Base-by-base conservation (phyloP, 2,329 filamentous ascomycete species). In the Epichloe elymi region DNA sequence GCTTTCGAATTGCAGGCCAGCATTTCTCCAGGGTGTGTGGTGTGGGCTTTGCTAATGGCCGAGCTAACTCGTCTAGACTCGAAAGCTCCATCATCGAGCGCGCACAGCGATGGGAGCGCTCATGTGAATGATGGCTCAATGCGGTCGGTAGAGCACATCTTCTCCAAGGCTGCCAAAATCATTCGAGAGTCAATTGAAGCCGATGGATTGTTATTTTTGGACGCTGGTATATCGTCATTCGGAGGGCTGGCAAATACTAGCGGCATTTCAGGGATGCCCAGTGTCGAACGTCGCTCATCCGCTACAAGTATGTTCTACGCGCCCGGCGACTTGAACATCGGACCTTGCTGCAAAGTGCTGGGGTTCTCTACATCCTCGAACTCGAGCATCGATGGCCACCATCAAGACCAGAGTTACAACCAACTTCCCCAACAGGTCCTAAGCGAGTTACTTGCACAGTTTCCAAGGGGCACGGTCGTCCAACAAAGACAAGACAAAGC, bases 151-250 rank as follows among this genome's bases (percentile, higher is more conserved):
- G 42, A 48, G 35, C 46, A 52, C 48, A 50, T 73, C 4, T 72
- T 74, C 46, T 66, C 67, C 0, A 70, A 69, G n/a, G 74, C 73
- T 11, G 69, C 72, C 10, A 66, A 66, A 23, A 62, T 74, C 1
- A 63, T 76, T 7, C 60, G 67, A 1, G 62, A 72, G 36, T 67
- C 70, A 0, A 59, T 74, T 4, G 67, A 70, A 11, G 63, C 67
- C 0, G 67, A 70, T 17, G 71, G 71, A 0, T 60, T 63, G 14
- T 38, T 64, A 3, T 62, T 62, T 59, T 61, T 65, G 0, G 63
- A 67, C 1, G 61, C 65, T 1, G 67, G 68, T 8, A 58, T 69
- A 6, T 58, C 57, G 2, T 59, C 61, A 5, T 56, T 56, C 2
- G 54, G 55, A 11, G 45, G 46, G 33, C 46, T 41, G 11, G 46